Percentiles rank a stretch among this genome's conserved stretches.
Conservation (phyloP, 106 monocot genomes). For the Phalaenopsis aphrodite region DNA sequence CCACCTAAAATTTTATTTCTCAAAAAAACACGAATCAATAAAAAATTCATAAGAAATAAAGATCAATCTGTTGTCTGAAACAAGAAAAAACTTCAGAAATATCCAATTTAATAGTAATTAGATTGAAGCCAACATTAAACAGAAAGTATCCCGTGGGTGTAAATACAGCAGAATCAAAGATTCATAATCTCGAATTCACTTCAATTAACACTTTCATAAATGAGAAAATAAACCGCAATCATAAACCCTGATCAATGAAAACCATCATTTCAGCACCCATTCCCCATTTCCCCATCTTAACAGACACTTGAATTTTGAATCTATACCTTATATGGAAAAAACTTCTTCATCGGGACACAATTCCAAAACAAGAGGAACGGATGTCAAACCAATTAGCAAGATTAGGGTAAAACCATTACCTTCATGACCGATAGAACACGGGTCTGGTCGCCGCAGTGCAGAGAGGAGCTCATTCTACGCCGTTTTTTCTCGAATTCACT, state of each 20-base stretch:
- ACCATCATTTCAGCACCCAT: background rate
- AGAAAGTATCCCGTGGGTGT: too few relatives aligned
- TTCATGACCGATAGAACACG: background rate
- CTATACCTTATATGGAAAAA: background rate
- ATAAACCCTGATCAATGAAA: background rate
- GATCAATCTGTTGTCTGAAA: background rate
- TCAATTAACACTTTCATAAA: background rate
- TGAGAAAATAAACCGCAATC: background rate
- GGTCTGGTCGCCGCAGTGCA: background rate
- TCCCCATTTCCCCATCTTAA: background rate
- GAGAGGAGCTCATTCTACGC: background rate
- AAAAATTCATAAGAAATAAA: background rate
- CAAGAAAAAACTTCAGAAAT: background rate
- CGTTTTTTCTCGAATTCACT: constrained; percentile 14
- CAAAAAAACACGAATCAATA: too few relatives aligned
- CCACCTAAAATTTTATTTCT: too few relatives aligned
- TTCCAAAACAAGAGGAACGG: background rate
- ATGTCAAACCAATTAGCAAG: background rate
- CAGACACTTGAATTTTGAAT: background rate
- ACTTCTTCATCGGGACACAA: background rate
- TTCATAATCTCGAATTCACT: background rate
- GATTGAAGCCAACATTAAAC: background rate
- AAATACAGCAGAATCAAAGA: background rate
- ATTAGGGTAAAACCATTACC: background rate
- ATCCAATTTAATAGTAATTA: background rate